Conservation (phyloP, 768 basidiomycete species). For the Termitomyces titanicus region DNA sequence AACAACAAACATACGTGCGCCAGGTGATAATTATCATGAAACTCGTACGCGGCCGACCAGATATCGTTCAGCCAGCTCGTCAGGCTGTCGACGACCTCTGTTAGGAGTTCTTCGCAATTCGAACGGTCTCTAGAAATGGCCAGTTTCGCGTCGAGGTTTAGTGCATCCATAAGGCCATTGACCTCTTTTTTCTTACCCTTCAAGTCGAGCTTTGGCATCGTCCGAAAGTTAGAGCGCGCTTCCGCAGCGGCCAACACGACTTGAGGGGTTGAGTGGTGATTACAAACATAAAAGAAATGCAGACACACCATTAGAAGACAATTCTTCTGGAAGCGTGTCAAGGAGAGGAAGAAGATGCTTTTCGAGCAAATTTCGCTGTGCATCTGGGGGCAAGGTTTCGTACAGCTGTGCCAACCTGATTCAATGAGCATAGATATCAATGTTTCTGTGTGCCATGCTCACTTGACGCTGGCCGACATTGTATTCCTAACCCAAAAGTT, state of each 20-base stretch:
- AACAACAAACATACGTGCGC: slow-evolving; percentile 59
- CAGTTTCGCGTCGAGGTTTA: slow-evolving; percentile 50
- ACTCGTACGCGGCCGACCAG: slow-evolving; percentile 61
- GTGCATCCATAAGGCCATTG: slow-evolving; percentile 45
- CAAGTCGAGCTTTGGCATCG: slow-evolving; percentile 48
- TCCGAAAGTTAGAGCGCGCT: slow-evolving; percentile 31
- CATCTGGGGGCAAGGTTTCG: slow-evolving; percentile 50
- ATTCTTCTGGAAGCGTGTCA: slow-evolving; percentile 35
- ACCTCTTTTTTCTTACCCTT: slow-evolving; percentile 55
- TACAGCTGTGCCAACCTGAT: slow-evolving; percentile 45
- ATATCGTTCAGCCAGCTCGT: slow-evolving; percentile 59
- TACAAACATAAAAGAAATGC: neutral
- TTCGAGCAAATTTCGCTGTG: slow-evolving; percentile 44
- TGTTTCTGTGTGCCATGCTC: neutral
- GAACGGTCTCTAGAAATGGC: slow-evolving; percentile 52
- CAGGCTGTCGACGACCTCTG: slow-evolving; percentile 53
- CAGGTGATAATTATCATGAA: slow-evolving; percentile 42
- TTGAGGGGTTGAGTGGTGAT: slow-evolving; percentile 7
- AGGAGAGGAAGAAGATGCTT: slow-evolving; percentile 48
- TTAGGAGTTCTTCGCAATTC: slow-evolving; percentile 48
- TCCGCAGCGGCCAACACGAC: slow-evolving; percentile 36
- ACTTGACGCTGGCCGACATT: neutral
- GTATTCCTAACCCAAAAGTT: too few species aligned
- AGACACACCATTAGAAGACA: slow-evolving; percentile 31
- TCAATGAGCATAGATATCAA: neutral